Evolutionary conservation across 805 yeast genomes (phyloP).

Genomic region (Geotrichum ghanense): DNA sequence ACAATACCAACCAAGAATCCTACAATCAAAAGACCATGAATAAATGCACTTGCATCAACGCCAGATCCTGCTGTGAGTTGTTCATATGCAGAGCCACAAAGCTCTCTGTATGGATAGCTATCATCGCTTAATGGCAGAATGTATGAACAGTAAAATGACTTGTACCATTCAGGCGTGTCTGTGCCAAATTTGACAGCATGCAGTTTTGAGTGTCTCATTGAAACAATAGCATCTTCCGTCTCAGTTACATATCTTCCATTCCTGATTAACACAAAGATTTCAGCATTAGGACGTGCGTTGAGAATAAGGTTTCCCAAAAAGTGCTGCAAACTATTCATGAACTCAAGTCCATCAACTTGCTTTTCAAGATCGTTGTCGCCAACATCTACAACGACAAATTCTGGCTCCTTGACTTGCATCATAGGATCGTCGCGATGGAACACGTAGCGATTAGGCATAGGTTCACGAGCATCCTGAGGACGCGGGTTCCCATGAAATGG

Average conservation of each 20-base stretch:
- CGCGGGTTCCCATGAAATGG: slow-evolving; percentile 7
- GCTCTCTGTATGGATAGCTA: slow-evolving; percentile 1
- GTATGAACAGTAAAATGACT: slow-evolving; percentile 1
- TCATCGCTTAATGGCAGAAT: background rate
- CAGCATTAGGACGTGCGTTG: slow-evolving; percentile 1
- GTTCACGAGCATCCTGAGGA: slow-evolving; percentile 6
- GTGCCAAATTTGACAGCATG: background rate
- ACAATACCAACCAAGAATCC: background rate
- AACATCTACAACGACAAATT: slow-evolving; percentile 7
- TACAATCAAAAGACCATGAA: background rate
- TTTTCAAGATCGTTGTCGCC: slow-evolving; percentile 7
- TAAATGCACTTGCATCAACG: background rate
- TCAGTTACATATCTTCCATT: slow-evolving; percentile 1
- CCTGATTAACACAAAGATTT: background rate
- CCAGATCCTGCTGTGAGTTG: background rate
- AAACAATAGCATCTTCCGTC: slow-evolving; percentile 2
- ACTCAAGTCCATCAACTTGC: slow-evolving; percentile 4
- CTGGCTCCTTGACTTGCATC: slow-evolving; percentile 6
- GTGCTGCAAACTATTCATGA: slow-evolving; percentile 3
- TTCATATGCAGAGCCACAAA: slow-evolving; percentile 1
- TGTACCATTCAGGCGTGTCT: slow-evolving; percentile 1
- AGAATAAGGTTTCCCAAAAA: slow-evolving; percentile 6
- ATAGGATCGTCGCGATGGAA: slow-evolving; percentile 6
- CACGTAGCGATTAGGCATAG: slow-evolving; percentile 6
- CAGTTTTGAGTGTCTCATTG: background rate